Percentiles rank a stretch among this genome's conserved stretches.
Evolutionary conservation across 768 basidiomycete species (phyloP).

Genomic region (Rhodotorula babjevae): DNA sequence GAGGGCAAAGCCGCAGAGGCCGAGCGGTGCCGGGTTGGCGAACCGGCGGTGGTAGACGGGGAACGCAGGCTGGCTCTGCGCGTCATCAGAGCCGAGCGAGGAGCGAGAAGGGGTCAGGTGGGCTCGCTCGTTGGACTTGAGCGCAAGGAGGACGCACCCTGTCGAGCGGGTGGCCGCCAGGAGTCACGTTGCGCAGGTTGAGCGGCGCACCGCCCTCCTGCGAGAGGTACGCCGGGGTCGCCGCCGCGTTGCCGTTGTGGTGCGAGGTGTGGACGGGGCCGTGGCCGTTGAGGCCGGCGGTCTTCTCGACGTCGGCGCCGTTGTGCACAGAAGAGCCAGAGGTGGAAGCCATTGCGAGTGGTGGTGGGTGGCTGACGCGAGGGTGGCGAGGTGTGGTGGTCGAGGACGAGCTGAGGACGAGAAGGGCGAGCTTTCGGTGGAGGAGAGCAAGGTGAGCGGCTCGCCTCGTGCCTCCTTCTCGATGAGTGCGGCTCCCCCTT

Average conservation of each 20-base stretch:
- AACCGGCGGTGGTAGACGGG: slow-evolving; percentile 43
- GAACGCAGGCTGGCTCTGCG: slow-evolving; percentile 42
- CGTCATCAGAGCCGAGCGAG: too few species aligned
- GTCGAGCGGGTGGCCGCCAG: slow-evolving; percentile 31
- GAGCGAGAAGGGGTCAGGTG: not conserved
- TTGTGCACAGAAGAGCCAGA: not conserved
- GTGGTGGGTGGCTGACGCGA: not conserved
- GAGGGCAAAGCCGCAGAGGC: slow-evolving; percentile 41
- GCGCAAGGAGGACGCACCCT: not conserved
- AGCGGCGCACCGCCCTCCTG: slow-evolving; percentile 33
- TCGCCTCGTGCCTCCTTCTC: too few species aligned
- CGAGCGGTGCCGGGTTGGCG: slow-evolving; percentile 38
- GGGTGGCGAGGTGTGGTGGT: not conserved
- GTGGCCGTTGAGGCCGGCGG: not conserved
- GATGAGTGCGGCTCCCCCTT: too few species aligned
- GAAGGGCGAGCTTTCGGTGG: too few species aligned
- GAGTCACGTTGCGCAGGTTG: slow-evolving; percentile 31
- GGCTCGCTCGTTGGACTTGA: not conserved
- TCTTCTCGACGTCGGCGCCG: slow-evolving; percentile 30
- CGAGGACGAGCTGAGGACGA: not conserved
- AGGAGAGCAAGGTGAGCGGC: too few species aligned
- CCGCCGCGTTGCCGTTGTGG: not conserved
- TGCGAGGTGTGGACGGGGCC: not conserved
- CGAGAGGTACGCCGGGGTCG: slow-evolving; percentile 14
- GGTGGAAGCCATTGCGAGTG: not conserved